phyloP scores from a whole-genome alignment of 345 rosid genomes.

The Punica granatum region DNA sequence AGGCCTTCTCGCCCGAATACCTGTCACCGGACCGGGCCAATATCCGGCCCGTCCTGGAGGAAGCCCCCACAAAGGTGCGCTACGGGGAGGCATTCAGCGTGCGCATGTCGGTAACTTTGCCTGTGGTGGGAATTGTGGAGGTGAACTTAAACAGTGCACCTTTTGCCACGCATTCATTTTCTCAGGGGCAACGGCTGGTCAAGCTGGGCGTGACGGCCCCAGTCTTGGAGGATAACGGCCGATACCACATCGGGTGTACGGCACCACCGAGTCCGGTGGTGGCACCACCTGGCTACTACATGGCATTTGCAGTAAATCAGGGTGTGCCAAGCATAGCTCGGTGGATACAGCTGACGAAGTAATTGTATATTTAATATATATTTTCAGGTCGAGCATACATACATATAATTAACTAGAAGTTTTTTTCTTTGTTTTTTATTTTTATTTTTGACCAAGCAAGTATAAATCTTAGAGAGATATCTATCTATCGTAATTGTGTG shows the following conservation, averaged over 20 bases:
- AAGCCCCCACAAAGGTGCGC: slow-evolving; percentile 40
- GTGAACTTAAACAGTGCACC: slow-evolving; percentile 62
- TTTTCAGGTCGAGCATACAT: not conserved
- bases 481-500: too few species aligned
- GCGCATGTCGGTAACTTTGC: slow-evolving; percentile 46
- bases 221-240: slow-evolving; percentile 33
- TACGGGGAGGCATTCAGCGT: slow-evolving; percentile 44
- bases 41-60: slow-evolving; percentile 55
- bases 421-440: too few species aligned
- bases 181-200: slow-evolving; percentile 77
- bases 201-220: slow-evolving; percentile 56
- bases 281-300: slow-evolving; percentile 87
- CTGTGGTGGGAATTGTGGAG: slow-evolving; percentile 63
- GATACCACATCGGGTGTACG: slow-evolving; percentile 51
- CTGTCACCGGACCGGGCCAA: slow-evolving; percentile 67
- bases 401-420: too few species aligned
- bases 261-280: slow-evolving; percentile 70
- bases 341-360: slow-evolving; percentile 66
- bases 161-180: slow-evolving; percentile 78
- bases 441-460: too few species aligned
- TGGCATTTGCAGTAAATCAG: slow-evolving; percentile 78
- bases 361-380: not conserved
- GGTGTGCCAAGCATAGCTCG: slow-evolving; percentile 86
- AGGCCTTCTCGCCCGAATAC: slow-evolving; percentile 87
- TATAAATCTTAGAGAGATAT: too few species aligned